Percentiles rank a stretch among this genome's conserved stretches.
Conservation (phyloP, 2,329 filamentous ascomycete species). For the Calonectria hawksworthii region DNA sequence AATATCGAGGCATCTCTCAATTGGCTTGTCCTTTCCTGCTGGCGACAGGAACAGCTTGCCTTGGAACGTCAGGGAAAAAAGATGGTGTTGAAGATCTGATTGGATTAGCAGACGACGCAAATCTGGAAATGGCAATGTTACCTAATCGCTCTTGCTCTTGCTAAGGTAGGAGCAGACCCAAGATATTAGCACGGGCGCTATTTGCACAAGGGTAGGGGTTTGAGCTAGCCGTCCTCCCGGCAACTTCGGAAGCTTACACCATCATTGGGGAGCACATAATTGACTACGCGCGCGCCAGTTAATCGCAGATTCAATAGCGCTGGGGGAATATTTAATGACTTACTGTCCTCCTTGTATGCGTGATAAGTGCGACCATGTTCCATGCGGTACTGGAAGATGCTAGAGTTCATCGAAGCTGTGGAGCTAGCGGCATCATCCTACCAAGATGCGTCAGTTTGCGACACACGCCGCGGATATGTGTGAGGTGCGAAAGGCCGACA, state of each 20-base stretch:
- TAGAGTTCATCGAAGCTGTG: conserved; percentile 51
- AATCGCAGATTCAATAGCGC: background rate
- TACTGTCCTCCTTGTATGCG: conserved; percentile 49
- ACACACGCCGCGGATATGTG: background rate
- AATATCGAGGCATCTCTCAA: conserved; percentile 57
- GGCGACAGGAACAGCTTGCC: conserved; percentile 49
- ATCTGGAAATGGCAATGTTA: conserved; percentile 14
- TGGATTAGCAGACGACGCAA: background rate
- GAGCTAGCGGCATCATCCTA: conserved; percentile 47
- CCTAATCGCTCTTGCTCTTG: conserved; percentile 50
- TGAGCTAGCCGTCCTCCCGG: background rate
- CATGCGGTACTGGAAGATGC: conserved; percentile 52
- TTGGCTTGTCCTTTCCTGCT: conserved; percentile 33
- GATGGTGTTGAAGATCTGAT: conserved; percentile 53
- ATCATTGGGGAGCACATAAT: conserved; percentile 50
- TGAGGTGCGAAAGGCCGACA: background rate
- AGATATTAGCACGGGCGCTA: conserved; percentile 27
- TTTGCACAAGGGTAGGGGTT: background rate
- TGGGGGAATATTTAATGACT: background rate
- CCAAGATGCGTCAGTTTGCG: background rate
- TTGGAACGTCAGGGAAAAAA: conserved; percentile 50
- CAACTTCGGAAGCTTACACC: conserved; percentile 33
- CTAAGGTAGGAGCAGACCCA: conserved; percentile 28
- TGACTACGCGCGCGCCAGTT: conserved; percentile 25
- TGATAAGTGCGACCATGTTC: conserved; percentile 58